These are phyloP conservation scores for Waltergamsia citrina DNA, from an alignment of 2,329 filamentous ascomycete species.

Conservation along the genomic window DNA sequence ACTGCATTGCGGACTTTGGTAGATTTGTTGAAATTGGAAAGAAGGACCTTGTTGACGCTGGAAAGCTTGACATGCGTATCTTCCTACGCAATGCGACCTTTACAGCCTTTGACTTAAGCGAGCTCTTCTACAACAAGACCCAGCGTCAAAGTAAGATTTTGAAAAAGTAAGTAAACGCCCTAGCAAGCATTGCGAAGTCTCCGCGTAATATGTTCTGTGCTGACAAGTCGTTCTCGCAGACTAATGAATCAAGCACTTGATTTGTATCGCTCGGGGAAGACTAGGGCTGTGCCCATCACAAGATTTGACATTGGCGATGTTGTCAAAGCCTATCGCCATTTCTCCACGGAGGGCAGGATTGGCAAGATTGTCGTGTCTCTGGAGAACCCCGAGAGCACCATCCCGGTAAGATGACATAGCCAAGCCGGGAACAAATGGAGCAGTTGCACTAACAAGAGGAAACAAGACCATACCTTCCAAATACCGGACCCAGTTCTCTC, in stretches of 20 bases:
- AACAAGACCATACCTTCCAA: slow-evolving; percentile 1
- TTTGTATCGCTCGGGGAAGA: slow-evolving; percentile 10
- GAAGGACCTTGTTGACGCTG: slow-evolving; percentile 22
- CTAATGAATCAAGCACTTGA: too few relatives aligned
- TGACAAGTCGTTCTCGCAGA: too few relatives aligned
- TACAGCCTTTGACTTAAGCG: slow-evolving; percentile 8
- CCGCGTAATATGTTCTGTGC: too few relatives aligned
- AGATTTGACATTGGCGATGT: slow-evolving; percentile 10
- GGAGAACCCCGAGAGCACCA: slow-evolving; percentile 5
- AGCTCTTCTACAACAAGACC: too few relatives aligned
- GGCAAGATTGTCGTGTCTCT: slow-evolving; percentile 27
- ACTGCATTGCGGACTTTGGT: slow-evolving; percentile 20
- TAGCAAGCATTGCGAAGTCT: too few relatives aligned
- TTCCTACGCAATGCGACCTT: slow-evolving; percentile 17
- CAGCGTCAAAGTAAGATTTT: too few relatives aligned
- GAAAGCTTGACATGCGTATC: slow-evolving; percentile 19
- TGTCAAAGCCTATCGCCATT: slow-evolving; percentile 20
- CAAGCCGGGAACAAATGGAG: too few relatives aligned
- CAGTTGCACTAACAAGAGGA: too few relatives aligned
- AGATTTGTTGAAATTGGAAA: slow-evolving; percentile 14
- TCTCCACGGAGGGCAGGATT: slow-evolving; percentile 25
- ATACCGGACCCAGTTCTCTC: slow-evolving; percentile 3
- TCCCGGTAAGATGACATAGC: too few relatives aligned
- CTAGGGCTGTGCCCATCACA: slow-evolving; percentile 7
- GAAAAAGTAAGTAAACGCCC: too few relatives aligned